phyloP scores from a whole-genome alignment of 495 filamentous ascomycete species.

The Ramalina intermedia region DNA sequence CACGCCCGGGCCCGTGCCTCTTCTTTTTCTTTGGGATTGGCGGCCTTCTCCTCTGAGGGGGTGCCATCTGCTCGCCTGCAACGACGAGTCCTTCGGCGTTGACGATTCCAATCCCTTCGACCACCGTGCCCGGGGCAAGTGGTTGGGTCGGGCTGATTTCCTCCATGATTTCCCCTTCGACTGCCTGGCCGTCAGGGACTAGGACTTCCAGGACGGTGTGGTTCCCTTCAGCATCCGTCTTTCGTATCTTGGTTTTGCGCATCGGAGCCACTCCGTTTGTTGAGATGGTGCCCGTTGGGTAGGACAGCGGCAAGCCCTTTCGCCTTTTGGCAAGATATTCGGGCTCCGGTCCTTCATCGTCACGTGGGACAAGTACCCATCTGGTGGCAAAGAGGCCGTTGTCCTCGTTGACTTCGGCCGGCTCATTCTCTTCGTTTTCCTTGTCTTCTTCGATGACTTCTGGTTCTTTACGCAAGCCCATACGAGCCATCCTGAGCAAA shows the following conservation, averaged over 20 bases:
- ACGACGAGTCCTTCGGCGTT: constrained; percentile 48
- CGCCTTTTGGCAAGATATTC: constrained; percentile 81
- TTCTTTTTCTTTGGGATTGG: constrained; percentile 66
- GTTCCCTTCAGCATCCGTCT: constrained; percentile 63
- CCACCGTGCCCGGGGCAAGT: constrained; percentile 40
- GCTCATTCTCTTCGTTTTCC: constrained; percentile 33
- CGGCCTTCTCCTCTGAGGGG: constrained; percentile 38
- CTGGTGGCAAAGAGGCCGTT: constrained; percentile 29
- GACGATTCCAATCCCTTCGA: constrained; percentile 47
- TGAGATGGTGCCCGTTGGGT: constrained; percentile 23
- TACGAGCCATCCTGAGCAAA: constrained; percentile 68
- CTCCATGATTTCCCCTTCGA: constrained; percentile 67
- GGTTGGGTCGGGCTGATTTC: constrained; percentile 35
- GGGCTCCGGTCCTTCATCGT: constrained; percentile 56
- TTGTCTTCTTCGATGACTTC: constrained; percentile 21
- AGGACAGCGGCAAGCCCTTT: constrained; percentile 50
- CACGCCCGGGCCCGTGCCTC: constrained; percentile 47
- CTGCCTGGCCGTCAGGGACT: constrained; percentile 61
- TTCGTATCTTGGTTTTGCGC: constrained; percentile 62
- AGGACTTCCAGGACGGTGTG: constrained; percentile 68
- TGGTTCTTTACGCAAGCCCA: constrained; percentile 26
- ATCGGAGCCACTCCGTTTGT: constrained; percentile 34
- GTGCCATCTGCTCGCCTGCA: constrained; percentile 33
- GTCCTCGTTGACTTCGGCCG: constrained; percentile 28
- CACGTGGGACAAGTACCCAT: constrained; percentile 67